These are phyloP conservation scores for Coelastrella sp. DNA, from an alignment of 139 green algal genomes.

Conservation along the genomic window DNA sequence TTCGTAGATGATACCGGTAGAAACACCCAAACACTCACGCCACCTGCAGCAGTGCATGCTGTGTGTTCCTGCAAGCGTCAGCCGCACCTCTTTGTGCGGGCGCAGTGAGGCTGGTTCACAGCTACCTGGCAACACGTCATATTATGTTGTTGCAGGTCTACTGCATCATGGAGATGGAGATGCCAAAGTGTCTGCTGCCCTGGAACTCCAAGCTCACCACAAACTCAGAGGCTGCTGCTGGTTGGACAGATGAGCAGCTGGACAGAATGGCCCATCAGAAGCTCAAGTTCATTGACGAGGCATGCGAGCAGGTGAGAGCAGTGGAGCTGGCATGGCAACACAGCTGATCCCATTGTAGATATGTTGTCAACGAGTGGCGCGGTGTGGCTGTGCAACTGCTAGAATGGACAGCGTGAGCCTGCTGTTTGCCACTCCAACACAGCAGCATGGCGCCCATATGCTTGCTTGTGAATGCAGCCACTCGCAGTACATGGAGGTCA, in stretches of 20 bases:
- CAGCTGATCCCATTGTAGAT: too few relatives aligned
- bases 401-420: too few relatives aligned
- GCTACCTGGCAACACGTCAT: not conserved
- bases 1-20: not conserved
- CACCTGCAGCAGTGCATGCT: too few relatives aligned
- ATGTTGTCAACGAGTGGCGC: too few relatives aligned
- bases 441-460: too few relatives aligned
- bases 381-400: too few relatives aligned
- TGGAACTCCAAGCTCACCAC: conserved; percentile 36
- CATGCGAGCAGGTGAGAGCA: not conserved
- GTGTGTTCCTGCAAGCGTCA: too few relatives aligned
- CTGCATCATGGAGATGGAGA: conserved; percentile 31
- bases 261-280: not conserved
- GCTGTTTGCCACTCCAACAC: too few relatives aligned
- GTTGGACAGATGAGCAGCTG: conserved; percentile 26
- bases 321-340: too few relatives aligned
- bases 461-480: too few relatives aligned
- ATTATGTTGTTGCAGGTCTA: conserved; percentile 7
- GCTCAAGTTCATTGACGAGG: not conserved
- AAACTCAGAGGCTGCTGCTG: conserved; percentile 19
- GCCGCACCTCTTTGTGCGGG: too few relatives aligned
- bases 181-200: not conserved
- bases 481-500: not conserved
- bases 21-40: too few relatives aligned
- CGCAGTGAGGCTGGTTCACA: not conserved